Base-by-base conservation (phyloP, 345 rosid genomes). In the Zanthoxylum bungeanum region DNA sequence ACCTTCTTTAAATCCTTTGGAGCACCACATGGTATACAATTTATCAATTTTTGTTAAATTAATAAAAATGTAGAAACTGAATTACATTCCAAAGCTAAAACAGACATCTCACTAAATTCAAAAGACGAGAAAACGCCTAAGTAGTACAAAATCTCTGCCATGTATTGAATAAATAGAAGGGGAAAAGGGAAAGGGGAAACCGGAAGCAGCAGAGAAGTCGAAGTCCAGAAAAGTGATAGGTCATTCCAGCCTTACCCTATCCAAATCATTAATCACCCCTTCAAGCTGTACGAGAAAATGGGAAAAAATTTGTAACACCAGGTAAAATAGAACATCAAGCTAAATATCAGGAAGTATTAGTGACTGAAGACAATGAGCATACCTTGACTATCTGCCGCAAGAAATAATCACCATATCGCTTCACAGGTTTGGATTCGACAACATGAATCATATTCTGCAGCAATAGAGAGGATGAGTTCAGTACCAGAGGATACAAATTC, bases 331-430 rank as follows among this genome's bases (percentile, higher is more conserved):
- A 33, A 22, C 36, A 37, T n/a, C 49, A 37, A 50, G 27, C 34
- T 62, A 36, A 7, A n/a, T 5, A 39, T 61, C n/a, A 39, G 34
- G 16, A n/a, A 31, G n/a, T 61, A 47, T 17, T 11, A 14, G 9
- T 19, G 9, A 27, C 19, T 1, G 4, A 6, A 39, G 19, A 49
- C 46, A 5, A 63, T 0, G 27, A 34, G 8, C 62, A 61, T 79
- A 93, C 99, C 94, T 95, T 93, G 52, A 87, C 94, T 86, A 93
- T 86, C 79, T 92, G 98, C 78, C 99, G 82, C 86, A 95, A 78
- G 82, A 89, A 93, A 92, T 83, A 89, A 79, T 95, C 99, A 1
- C 98, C 94, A 64, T 87, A 88, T 33, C 65, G 85, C 81, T 93
- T 95, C 69, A 79, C 82, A 0, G 93, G 84, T 77, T 89, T 95